Conservation (phyloP, 148 eudicot genomes). For the Vaccinium myrtillus region DNA sequence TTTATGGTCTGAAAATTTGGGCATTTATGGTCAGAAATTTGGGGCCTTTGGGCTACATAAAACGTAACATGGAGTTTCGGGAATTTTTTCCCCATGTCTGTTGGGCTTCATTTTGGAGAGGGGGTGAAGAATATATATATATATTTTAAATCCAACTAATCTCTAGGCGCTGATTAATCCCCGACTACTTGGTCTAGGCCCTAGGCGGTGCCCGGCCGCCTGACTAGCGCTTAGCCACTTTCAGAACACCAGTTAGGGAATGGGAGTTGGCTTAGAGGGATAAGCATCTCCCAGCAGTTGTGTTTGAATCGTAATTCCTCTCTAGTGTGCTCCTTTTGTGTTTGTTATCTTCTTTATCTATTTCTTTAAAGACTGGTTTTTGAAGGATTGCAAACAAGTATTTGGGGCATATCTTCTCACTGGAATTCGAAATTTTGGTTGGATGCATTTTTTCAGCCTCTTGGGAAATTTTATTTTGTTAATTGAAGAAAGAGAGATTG, state of each 20-base stretch:
- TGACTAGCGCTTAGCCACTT: too few species aligned
- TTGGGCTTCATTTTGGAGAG: too few species aligned
- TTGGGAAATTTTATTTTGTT: background rate
- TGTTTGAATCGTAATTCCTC: background rate
- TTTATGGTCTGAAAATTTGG: background rate
- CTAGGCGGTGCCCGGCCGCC: too few species aligned
- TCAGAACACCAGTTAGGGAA: background rate
- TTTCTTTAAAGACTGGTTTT: background rate
- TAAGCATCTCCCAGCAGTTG: background rate
- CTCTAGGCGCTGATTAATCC: too few species aligned
- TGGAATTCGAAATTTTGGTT: background rate
- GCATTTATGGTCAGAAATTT: background rate
- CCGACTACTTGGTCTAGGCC: too few species aligned
- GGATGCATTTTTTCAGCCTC: background rate
- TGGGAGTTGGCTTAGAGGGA: background rate
- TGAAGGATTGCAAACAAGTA: background rate
- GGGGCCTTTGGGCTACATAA: background rate
- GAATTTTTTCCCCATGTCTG: background rate
- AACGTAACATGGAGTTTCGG: background rate
- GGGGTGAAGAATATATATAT: too few species aligned
- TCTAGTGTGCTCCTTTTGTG: background rate
- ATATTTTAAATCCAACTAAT: too few species aligned
- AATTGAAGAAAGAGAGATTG: background rate
- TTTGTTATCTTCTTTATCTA: background rate
- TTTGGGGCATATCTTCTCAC: too few species aligned